Percentiles rank a stretch among this genome's conserved stretches.
Evolutionary conservation across 352 stramenopile genomes (phyloP).

Genomic region (Globisporangium orthogonon): DNA sequence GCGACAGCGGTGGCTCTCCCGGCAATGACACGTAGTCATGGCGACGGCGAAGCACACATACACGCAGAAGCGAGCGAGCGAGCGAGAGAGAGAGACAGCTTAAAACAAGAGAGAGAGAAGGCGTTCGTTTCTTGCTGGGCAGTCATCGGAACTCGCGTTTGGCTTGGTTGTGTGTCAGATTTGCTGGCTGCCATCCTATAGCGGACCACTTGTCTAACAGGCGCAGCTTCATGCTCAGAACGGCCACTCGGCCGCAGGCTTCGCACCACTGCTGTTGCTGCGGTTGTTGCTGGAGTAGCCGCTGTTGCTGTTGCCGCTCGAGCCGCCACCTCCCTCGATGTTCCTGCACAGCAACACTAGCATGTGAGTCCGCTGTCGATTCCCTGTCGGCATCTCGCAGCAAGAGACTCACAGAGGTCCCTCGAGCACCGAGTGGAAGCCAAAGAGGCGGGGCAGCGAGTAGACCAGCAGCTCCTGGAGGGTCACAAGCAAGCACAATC

Average conservation of each 20-base stretch:
- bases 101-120: background rate
- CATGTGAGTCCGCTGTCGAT: background rate
- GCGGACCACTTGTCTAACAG: background rate
- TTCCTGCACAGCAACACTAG: slow-evolving; percentile 20
- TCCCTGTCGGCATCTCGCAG: background rate
- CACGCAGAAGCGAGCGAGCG: background rate
- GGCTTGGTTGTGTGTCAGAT: background rate
- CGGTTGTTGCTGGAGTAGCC: slow-evolving; percentile 26
- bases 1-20: slow-evolving; percentile 10
- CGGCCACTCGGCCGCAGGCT: slow-evolving; percentile 63
- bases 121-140: background rate
- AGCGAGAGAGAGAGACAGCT: background rate
- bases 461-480: slow-evolving; percentile 65
- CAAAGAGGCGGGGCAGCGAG: slow-evolving; percentile 67
- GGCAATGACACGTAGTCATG: slow-evolving; percentile 11
- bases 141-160: too few relatives aligned
- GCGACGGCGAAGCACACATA: background rate
- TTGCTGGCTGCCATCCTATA: background rate
- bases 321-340: slow-evolving; percentile 31
- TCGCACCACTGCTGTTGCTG: slow-evolving; percentile 12
- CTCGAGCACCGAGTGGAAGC: slow-evolving; percentile 74
- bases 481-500: too few relatives aligned
- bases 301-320: slow-evolving; percentile 19
- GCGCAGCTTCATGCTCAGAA: slow-evolving; percentile 32
- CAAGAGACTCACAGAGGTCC: slow-evolving; percentile 43